Percentiles rank a stretch among this genome's conserved stretches.
phyloP scores from a whole-genome alignment of 768 basidiomycete species.

The Saitozyma podzolica region DNA sequence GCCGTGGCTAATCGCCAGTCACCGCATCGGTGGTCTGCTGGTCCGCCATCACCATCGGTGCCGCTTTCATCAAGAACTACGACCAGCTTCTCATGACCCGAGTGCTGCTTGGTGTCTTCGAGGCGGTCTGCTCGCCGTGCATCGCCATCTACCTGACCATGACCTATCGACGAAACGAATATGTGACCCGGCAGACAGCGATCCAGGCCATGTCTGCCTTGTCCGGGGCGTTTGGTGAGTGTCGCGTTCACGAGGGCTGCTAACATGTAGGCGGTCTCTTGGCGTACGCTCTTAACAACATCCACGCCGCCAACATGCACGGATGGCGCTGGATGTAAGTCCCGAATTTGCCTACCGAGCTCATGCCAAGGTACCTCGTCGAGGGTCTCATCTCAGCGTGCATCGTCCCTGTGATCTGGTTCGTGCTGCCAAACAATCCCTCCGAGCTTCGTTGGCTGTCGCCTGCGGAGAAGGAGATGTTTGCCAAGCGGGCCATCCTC shows the following conservation, averaged over 20 bases:
- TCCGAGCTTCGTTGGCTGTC: not conserved
- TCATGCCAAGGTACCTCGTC: conserved; percentile 2
- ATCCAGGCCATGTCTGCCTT: conserved; percentile 80
- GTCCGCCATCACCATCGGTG: conserved; percentile 18
- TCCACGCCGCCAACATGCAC: no score
- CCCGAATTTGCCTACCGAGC: not conserved
- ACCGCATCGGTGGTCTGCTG: conserved; percentile 14
- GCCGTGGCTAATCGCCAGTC: conserved; percentile 7
- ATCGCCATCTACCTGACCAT: conserved; percentile 21
- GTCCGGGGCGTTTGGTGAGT: no score
- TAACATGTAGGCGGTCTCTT: no score
- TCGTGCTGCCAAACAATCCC: conserved; percentile 1
- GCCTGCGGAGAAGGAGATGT: conserved; percentile 1
- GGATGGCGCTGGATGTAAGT: no score
- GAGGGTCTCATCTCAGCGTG: not conserved
- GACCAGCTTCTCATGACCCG: conserved; percentile 19
- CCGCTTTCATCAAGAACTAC: conserved; percentile 21
- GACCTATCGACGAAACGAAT: conserved; percentile 25
- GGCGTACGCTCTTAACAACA: no score
- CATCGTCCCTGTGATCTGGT: not conserved
- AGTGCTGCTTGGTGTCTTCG: conserved; percentile 23
- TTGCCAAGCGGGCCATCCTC: not conserved
- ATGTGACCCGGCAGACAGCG: conserved; percentile 56
- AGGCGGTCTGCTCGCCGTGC: conserved; percentile 21
- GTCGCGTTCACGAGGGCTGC: no score